Base-by-base conservation (phyloP, 2,329 filamentous ascomycete genomes). In the Microdochium nivale region DNA sequence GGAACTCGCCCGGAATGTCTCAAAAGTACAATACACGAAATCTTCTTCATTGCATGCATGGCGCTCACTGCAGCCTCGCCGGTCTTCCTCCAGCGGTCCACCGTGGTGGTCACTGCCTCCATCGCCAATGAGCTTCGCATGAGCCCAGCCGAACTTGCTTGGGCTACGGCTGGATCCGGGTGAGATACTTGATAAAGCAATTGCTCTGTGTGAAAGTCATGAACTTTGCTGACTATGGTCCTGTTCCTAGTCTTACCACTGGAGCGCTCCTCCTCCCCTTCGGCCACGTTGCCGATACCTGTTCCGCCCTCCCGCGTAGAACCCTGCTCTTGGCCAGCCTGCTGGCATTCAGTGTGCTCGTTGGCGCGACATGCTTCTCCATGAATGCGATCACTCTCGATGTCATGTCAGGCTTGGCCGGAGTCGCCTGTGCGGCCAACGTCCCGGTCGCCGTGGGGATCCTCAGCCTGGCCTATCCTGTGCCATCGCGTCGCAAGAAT, bases 101-200 rank as follows among this genome's bases (percentile, higher is more conserved):
- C 63, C 10, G 56, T 66, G n/a, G 60, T 65, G 14, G 58, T 66
- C 5, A 59, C 60, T 4, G 60, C 58, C 10, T 56, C 63, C 23
- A 58, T 65, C 47, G 59, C 56, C 19, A 56, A 55, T 19, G 59
- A 55, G 27, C 47, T 66, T 19, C 50, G 50, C 25, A 64, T 64
- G 62, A 59, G 60, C 8, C 64, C 62, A 3, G 62, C 62, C 27
- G 59, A 65, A 52, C 52, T 62, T 49, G 62, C 64, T 14, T 66
- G 62, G 62, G 58, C 58, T 21, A 66, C 59, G 25, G 62, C 62
- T n/a, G 62, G 62, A 52, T 63, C 62, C n/a, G 63, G 62, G 64
- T 66, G 60, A 46, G 55, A 53, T 19, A 3, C 23, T 50, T 24
- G 30, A n/a, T 2, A 25, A 13, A 2, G 24, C 13, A 21, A 19